Conservation (phyloP, 2,329 filamentous ascomycete genomes). For the Didymella segeticola region DNA sequence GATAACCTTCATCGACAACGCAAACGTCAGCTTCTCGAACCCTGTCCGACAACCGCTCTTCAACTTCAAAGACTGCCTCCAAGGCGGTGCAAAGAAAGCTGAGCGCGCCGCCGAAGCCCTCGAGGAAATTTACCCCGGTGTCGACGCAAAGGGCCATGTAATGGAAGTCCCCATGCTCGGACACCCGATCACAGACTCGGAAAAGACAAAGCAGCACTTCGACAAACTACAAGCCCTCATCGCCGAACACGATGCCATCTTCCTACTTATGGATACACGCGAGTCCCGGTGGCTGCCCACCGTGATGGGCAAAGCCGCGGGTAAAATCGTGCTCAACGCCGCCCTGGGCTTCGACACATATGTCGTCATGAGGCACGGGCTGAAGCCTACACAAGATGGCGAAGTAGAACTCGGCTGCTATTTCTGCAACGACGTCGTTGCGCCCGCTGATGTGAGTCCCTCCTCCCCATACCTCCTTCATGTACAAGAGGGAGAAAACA, state of each 20-base stretch:
- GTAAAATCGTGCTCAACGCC: constrained; percentile 96
- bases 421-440: constrained; percentile 97
- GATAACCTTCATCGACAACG: constrained; percentile 96
- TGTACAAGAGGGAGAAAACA: too few relatives aligned
- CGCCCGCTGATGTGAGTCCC: constrained; percentile 82
- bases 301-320: constrained; percentile 89
- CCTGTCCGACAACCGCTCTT: constrained; percentile 95
- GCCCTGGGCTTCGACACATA: constrained; percentile 96
- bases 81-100: constrained; percentile 86
- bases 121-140: constrained; percentile 86
- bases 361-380: constrained; percentile 94
- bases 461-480: constrained; percentile 10
- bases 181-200: constrained; percentile 80
- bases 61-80: constrained; percentile 84
- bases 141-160: constrained; percentile 79
- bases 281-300: constrained; percentile 96
- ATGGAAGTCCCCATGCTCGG: constrained; percentile 95
- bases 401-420: constrained; percentile 85
- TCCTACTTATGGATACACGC: constrained; percentile 95
- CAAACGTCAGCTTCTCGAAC: constrained; percentile 92
- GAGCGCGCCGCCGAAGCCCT: constrained; percentile 79
- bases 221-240: constrained; percentile 77
- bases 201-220: constrained; percentile 74
- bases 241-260: constrained; percentile 86
- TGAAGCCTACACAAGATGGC: constrained; percentile 58